These are phyloP conservation scores for Xerocomellus amylosporus DNA, from an alignment of 768 basidiomycete genomes.

Conservation along the genomic window DNA sequence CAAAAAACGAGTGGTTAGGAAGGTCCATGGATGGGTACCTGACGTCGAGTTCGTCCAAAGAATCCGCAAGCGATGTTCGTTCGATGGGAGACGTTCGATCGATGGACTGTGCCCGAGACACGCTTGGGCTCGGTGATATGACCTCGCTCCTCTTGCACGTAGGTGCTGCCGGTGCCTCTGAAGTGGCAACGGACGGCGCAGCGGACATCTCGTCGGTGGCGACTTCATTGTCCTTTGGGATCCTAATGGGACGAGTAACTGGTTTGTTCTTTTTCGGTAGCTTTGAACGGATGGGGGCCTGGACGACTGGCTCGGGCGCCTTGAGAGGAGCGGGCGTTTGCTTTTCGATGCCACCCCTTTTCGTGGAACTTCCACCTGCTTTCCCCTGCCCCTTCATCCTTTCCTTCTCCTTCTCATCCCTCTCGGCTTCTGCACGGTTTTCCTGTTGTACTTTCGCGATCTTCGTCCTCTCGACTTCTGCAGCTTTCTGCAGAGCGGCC, in stretches of 20 bases:
- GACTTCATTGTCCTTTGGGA: slow-evolving; percentile 57
- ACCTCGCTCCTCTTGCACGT: slow-evolving; percentile 30
- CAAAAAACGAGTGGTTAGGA: slow-evolving; percentile 72
- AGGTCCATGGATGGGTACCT: slow-evolving; percentile 64
- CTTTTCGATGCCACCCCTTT: slow-evolving; percentile 22
- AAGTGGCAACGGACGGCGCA: slow-evolving; percentile 43
- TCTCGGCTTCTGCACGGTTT: slow-evolving; percentile 27
- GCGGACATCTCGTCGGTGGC: slow-evolving; percentile 41
- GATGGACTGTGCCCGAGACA: slow-evolving; percentile 60
- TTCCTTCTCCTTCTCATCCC: slow-evolving; percentile 31
- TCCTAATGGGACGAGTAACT: slow-evolving; percentile 51
- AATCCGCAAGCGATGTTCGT: slow-evolving; percentile 53
- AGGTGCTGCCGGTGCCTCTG: slow-evolving; percentile 46
- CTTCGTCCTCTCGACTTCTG: slow-evolving; percentile 38
- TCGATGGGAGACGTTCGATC: slow-evolving; percentile 47
- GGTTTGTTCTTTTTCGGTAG: slow-evolving; percentile 84
- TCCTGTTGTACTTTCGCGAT: slow-evolving; percentile 34
- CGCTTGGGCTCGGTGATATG: slow-evolving; percentile 48
- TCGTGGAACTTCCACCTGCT: slow-evolving; percentile 24
- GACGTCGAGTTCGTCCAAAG: slow-evolving; percentile 66
- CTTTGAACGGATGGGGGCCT: slow-evolving; percentile 75
- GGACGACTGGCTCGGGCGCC: slow-evolving; percentile 40
- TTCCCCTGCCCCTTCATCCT: slow-evolving; percentile 28
- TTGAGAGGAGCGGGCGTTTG: slow-evolving; percentile 18
- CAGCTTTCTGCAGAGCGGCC: slow-evolving; percentile 30